phyloP scores from a whole-genome alignment of 164 flowering plant species.

The Vitis vinifera region DNA sequence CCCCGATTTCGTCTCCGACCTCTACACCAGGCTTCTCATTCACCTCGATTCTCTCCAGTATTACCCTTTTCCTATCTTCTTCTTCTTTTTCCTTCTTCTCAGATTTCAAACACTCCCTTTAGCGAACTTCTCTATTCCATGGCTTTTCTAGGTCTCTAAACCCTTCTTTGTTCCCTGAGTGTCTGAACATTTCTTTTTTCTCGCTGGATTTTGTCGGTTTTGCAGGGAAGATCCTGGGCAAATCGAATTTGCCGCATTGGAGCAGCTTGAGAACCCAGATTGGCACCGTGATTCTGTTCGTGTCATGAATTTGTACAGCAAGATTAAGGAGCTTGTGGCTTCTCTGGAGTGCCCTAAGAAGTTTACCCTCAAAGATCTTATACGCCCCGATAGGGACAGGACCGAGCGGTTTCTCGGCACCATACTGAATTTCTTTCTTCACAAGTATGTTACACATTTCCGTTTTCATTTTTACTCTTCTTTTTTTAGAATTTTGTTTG shows the following conservation, averaged over 20 bases:
- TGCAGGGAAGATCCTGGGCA: conserved; percentile 74
- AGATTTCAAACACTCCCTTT: not conserved
- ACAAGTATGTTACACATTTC: conserved; percentile 44
- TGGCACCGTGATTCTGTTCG: conserved; percentile 53
- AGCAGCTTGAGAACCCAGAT: conserved; percentile 83
- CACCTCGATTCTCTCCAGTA: conserved; percentile 49
- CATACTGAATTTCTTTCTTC: conserved; percentile 62
- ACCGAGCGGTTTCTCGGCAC: conserved; percentile 61
- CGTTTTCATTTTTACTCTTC: too few species aligned
- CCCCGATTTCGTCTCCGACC: conserved; percentile 42
- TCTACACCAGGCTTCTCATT: conserved; percentile 52
- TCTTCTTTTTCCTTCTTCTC: not conserved
- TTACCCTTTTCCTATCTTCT: not conserved
- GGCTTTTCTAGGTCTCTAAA: not conserved
- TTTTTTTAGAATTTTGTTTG: too few species aligned
- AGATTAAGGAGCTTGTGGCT: conserved; percentile 48
- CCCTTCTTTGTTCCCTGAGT: too few species aligned
- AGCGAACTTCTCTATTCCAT: not conserved
- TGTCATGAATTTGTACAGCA: conserved; percentile 49
- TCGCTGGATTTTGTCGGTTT: not conserved
- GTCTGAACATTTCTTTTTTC: not conserved
- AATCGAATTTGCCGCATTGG: conserved; percentile 66
- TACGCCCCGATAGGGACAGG: conserved; percentile 58
- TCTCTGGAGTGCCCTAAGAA: conserved; percentile 46
- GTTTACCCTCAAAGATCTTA: conserved; percentile 63